Conservation (phyloP, 2,329 filamentous ascomycete species). For the Colletotrichum sp. region DNA sequence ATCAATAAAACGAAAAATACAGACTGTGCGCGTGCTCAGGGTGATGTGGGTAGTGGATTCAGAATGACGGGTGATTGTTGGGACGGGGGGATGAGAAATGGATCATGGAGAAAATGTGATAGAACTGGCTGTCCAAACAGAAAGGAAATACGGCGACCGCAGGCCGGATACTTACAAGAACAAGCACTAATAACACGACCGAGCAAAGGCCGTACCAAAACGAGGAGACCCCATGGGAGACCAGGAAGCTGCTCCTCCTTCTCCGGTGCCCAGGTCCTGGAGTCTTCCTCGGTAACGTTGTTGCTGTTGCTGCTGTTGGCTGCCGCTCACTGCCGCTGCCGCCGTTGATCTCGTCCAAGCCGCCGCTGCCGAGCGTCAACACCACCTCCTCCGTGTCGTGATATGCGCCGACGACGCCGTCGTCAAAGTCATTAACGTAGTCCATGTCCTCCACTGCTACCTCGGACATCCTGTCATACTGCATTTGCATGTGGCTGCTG, state of each 20-base stretch:
- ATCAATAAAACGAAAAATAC: not conserved
- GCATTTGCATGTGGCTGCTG: not conserved
- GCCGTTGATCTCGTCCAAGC: not conserved
- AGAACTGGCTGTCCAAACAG: not conserved
- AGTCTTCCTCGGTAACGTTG: not conserved
- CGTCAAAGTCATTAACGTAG: not conserved
- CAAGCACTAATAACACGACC: slow-evolving; percentile 14
- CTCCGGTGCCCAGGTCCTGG: slow-evolving; percentile 12
- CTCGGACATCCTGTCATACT: not conserved
- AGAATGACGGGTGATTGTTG: not conserved
- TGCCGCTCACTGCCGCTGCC: not conserved
- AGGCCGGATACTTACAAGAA: slow-evolving; percentile 12
- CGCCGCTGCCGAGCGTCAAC: not conserved
- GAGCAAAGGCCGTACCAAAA: slow-evolving; percentile 22
- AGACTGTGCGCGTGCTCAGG: not conserved
- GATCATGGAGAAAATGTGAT: not conserved
- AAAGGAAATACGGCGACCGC: not conserved
- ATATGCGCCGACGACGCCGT: not conserved
- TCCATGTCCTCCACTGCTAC: not conserved
- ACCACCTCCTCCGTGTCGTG: not conserved
- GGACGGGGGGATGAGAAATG: not conserved
- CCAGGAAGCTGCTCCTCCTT: slow-evolving; percentile 22
- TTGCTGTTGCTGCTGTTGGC: not conserved
- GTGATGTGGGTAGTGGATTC: not conserved
- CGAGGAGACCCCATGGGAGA: slow-evolving; percentile 23